Conservation (phyloP, 225 moss, liverwort and hornwort genomes). For the Polytrichum formosum region DNA sequence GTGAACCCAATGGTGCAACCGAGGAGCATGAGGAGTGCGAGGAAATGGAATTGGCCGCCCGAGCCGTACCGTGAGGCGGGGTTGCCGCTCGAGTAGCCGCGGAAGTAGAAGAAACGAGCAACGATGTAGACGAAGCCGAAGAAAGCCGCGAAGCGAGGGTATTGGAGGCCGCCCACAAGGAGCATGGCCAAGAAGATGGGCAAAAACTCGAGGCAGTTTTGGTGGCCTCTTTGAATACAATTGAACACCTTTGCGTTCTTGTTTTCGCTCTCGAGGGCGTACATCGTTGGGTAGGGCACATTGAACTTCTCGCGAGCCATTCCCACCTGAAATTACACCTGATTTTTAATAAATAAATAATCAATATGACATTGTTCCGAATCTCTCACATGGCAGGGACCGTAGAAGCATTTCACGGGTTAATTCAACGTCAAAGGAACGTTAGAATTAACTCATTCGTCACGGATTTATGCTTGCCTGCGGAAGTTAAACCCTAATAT, state of each 20-base stretch:
- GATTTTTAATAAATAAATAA: background rate
- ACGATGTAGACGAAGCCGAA: slow-evolving; percentile 30
- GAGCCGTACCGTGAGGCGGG: slow-evolving; percentile 18
- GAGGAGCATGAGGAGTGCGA: background rate
- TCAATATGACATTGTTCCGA: background rate
- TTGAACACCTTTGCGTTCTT: slow-evolving; percentile 2
- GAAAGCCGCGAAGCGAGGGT: slow-evolving; percentile 35
- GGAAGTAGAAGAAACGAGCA: slow-evolving; percentile 40
- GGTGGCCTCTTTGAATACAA: slow-evolving; percentile 10
- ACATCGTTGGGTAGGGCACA: slow-evolving; percentile 9
- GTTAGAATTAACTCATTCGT: background rate
- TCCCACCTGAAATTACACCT: slow-evolving; percentile 4
- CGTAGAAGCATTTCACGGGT: background rate
- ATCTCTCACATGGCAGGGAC: background rate
- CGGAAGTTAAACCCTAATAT: background rate
- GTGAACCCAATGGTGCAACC: slow-evolving; percentile 3
- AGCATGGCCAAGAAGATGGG: slow-evolving; percentile 7
- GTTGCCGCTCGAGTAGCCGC: slow-evolving; percentile 35
- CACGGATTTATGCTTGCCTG: background rate
- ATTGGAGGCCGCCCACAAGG: slow-evolving; percentile 22
- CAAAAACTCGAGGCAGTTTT: slow-evolving; percentile 3
- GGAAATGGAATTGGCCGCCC: background rate
- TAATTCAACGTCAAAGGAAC: background rate
- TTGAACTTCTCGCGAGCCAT: background rate
- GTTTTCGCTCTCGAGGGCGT: slow-evolving; percentile 4